Evolutionary conservation across 139 green algal species (phyloP), one percentile per base, ranked within the genome.

Genomic region (Chlamydomonas sp.): DNA sequence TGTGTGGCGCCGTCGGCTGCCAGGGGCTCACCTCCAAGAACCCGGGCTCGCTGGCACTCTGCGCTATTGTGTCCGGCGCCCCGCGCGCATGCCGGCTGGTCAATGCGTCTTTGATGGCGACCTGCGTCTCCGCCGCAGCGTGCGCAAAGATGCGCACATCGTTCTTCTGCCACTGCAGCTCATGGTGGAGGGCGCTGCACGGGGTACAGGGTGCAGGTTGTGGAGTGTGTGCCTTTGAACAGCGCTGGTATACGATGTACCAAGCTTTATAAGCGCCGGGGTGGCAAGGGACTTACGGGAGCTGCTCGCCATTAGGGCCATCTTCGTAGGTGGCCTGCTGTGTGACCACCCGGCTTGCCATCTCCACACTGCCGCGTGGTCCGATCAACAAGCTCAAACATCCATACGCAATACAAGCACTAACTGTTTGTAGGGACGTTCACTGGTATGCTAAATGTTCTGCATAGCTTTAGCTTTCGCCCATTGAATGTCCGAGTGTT

Each of bases 141-240:
- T 93, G 90, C 49, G 90, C 90, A 79, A 91, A 93, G 49, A 89
- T 79, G 31, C 87, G 73, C n/a, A 82, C 84, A 6, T 93, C 90
- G 31, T 88, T 90, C 2, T 74, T 59, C 67, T 88, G 84, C 75
- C 83, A 87, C 63, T 87, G 83, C 31, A 87, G n/a, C 4, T 87
- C 83, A 1, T 80, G 72, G 63, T 87, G 83, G 2, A 87, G 83
- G 3, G 83, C 76, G 31, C 83, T 87, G 83, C 2, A 16, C 3
- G 10, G 68, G 67, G 68, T 12, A 4, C 15, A 15, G 12, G 9
- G 68, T 73, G 68, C 20, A 5, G 71, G 12, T 6, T 2, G 9
- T 18, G 9, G 5, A 20, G 9, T 77, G 71, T 12, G 12, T 12
- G 12, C 4, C 12, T 74, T 12, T 20, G 15, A 20, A 20, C 12